These are phyloP conservation scores for Grifola frondosa DNA, from an alignment of 1,284 basidiomycete species.

Conservation along the genomic window DNA sequence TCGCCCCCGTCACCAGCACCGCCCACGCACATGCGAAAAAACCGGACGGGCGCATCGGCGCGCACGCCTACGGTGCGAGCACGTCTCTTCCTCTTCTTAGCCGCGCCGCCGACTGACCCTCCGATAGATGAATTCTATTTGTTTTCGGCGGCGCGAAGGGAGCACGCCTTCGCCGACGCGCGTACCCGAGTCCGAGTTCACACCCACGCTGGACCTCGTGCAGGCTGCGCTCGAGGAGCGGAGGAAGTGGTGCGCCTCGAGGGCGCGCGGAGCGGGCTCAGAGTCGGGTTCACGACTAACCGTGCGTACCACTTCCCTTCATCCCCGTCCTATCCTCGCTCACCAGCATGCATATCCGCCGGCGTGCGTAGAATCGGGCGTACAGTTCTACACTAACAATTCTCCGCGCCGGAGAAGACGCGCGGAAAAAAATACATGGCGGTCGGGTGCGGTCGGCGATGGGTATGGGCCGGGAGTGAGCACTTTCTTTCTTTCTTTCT, in stretches of 20 bases:
- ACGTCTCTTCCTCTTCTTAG: not conserved
- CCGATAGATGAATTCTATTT: slow-evolving; percentile 66
- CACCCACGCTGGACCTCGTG: slow-evolving; percentile 44
- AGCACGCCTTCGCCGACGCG: slow-evolving; percentile 41
- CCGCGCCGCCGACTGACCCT: no score
- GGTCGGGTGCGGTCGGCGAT: slow-evolving; percentile 62
- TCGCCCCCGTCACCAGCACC: slow-evolving; percentile 45
- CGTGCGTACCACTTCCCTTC: slow-evolving; percentile 44
- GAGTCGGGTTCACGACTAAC: slow-evolving; percentile 63
- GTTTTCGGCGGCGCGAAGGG: slow-evolving; percentile 41
- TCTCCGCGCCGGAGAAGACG: slow-evolving; percentile 43
- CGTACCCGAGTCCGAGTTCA: slow-evolving; percentile 31
- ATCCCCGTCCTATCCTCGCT: not conserved
- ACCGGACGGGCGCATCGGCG: slow-evolving; percentile 53
- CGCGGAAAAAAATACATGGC: slow-evolving; percentile 73
- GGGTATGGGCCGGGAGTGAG: slow-evolving; percentile 59
- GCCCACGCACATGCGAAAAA: slow-evolving; percentile 47
- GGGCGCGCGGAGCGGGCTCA: slow-evolving; percentile 58
- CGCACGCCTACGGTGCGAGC: slow-evolving; percentile 56
- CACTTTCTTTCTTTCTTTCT: slow-evolving; percentile 17
- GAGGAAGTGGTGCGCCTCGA: slow-evolving; percentile 49
- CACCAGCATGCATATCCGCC: not conserved
- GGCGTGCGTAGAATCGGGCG: slow-evolving; percentile 55
- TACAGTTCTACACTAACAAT: slow-evolving; percentile 73
- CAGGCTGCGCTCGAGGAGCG: slow-evolving; percentile 44